phyloP scores from a whole-genome alignment of 1,284 basidiomycete genomes.

The Sporisorium reilianum region DNA sequence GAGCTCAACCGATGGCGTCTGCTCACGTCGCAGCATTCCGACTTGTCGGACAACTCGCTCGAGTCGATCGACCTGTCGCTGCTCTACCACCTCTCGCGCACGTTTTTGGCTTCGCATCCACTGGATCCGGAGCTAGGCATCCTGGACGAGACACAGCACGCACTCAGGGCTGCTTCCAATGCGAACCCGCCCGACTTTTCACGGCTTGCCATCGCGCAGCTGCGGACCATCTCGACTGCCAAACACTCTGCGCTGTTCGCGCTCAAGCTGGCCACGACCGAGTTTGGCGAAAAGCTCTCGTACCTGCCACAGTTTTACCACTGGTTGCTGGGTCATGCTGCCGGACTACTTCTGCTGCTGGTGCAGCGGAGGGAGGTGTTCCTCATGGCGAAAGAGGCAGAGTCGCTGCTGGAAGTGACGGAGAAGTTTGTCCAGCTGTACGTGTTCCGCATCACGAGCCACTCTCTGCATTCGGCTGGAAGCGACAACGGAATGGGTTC shows the following conservation, averaged over 20 bases:
- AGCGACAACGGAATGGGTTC: neutral
- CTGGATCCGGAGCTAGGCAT: conserved; percentile 46
- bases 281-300: conserved; percentile 56
- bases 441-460: conserved; percentile 46
- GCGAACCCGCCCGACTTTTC: conserved; percentile 34
- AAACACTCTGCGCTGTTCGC: conserved; percentile 54
- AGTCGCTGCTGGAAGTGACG: conserved; percentile 35
- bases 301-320: conserved; percentile 61
- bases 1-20: conserved; percentile 53
- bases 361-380: conserved; percentile 43
- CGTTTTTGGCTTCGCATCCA: conserved; percentile 49
- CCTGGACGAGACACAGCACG: conserved; percentile 45
- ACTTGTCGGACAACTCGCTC: conserved; percentile 40
- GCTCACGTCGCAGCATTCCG: conserved; percentile 47
- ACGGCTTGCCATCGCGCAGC: conserved; percentile 43
- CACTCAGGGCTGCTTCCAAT: conserved; percentile 34
- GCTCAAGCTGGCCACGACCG: conserved; percentile 47
- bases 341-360: conserved; percentile 52
- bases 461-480: conserved; percentile 37
- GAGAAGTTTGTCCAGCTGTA: conserved; percentile 55
- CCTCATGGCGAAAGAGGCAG: conserved; percentile 54
- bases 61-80: conserved; percentile 46
- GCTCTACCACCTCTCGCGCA: conserved; percentile 52
- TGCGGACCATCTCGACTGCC: conserved; percentile 53
- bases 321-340: conserved; percentile 57